These are phyloP conservation scores for Ogataea thermomethanolica DNA, from an alignment of 805 yeast genomes.

Conservation along the genomic window DNA sequence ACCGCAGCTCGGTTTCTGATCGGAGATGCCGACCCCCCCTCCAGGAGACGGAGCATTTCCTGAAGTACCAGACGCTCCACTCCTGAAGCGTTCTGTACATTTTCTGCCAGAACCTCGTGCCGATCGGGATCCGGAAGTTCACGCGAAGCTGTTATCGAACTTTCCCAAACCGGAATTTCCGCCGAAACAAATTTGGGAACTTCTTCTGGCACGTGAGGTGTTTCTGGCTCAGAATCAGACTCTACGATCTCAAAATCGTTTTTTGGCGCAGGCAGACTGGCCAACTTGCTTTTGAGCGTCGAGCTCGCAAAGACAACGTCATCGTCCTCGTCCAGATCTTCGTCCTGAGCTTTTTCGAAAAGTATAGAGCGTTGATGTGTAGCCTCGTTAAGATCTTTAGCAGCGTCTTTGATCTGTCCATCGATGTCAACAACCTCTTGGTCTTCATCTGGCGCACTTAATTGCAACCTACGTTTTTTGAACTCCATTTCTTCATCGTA, in stretches of 20 bases:
- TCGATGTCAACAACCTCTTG: slow-evolving; percentile 27
- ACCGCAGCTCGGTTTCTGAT: background rate
- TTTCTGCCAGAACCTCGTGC: background rate
- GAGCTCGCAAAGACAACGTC: too few relatives aligned
- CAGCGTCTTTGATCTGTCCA: slow-evolving; percentile 33
- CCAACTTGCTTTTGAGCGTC: slow-evolving; percentile 12
- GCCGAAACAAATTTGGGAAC: background rate
- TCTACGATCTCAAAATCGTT: slow-evolving; percentile 46
- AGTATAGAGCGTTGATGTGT: slow-evolving; percentile 36
- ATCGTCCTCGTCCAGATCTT: slow-evolving; percentile 14
- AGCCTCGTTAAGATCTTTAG: slow-evolving; percentile 33
- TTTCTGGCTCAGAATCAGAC: slow-evolving; percentile 18
- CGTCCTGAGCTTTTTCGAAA: slow-evolving; percentile 21
- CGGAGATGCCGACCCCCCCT: background rate
- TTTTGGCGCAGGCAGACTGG: slow-evolving; percentile 19
- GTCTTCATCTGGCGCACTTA: slow-evolving; percentile 36
- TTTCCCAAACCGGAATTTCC: background rate
- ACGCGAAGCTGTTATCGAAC: background rate
- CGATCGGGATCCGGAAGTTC: slow-evolving; percentile 1
- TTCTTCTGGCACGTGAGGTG: background rate
- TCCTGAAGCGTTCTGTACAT: background rate
- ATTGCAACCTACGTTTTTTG: slow-evolving; percentile 36
- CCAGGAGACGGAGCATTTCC: slow-evolving; percentile 4
- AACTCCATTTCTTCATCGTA: slow-evolving; percentile 22
- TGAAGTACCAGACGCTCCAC: slow-evolving; percentile 7